These are phyloP conservation scores for Oropetium thomaeum DNA, from an alignment of 176 grass and related monocot genomes.

Conservation along the genomic window DNA sequence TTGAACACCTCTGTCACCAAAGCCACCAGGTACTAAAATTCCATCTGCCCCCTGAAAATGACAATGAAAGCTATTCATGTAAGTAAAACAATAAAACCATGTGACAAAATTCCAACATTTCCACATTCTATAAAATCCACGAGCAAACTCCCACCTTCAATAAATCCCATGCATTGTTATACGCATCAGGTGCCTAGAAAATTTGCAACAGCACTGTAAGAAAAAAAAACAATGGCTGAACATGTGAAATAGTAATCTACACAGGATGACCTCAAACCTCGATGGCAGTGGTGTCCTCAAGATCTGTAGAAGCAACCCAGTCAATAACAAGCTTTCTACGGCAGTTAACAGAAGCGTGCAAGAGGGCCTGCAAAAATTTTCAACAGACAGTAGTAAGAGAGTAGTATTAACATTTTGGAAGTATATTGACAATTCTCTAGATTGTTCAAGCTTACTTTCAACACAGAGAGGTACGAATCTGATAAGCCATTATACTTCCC, in stretches of 20 bases:
- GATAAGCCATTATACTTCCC: slow-evolving; percentile 74
- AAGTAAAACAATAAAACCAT: slow-evolving; percentile 8
- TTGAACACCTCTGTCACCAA: slow-evolving; percentile 80
- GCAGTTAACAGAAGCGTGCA: slow-evolving; percentile 76
- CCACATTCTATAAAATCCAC: background rate
- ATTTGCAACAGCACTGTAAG: slow-evolving; percentile 20
- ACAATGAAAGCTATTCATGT: slow-evolving; percentile 33
- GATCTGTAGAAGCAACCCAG: slow-evolving; percentile 71
- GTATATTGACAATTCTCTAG: background rate
- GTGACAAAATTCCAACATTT: background rate
- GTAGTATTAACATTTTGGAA: background rate
- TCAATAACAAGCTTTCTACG: slow-evolving; percentile 71
- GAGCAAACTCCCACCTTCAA: slow-evolving; percentile 45
- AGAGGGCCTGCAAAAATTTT: slow-evolving; percentile 49
- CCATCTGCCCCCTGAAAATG: slow-evolving; percentile 58
- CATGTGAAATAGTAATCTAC: background rate
- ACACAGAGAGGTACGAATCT: slow-evolving; percentile 72
- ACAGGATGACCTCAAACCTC: slow-evolving; percentile 36
- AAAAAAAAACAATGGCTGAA: background rate
- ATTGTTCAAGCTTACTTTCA: slow-evolving; percentile 43
- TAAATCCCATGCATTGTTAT: slow-evolving; percentile 61
- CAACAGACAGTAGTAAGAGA: slow-evolving; percentile 12
- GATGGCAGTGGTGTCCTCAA: slow-evolving; percentile 57
- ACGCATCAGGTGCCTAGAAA: slow-evolving; percentile 57
- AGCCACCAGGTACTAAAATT: slow-evolving; percentile 80